phyloP scores from a whole-genome alignment of 176 grass and related monocot species.

The Puccinellia tenuiflora region DNA sequence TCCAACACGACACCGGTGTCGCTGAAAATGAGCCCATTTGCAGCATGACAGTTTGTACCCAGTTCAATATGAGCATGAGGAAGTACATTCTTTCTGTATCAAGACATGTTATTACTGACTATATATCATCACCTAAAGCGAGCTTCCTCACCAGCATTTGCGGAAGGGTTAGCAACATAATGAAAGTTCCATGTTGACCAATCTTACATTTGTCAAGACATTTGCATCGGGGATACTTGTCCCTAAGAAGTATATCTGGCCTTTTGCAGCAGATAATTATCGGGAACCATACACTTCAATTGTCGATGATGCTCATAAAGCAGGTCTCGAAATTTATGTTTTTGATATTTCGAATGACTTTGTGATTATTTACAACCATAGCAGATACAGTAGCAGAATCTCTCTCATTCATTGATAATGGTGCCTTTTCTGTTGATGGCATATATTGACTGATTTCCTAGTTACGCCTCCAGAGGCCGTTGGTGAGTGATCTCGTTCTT shows the following conservation, averaged over 20 bases:
- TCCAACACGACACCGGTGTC: too few species aligned
- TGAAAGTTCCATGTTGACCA: slow-evolving; percentile 67
- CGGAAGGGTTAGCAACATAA: slow-evolving; percentile 43
- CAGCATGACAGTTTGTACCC: slow-evolving; percentile 88
- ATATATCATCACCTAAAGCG: slow-evolving; percentile 82
- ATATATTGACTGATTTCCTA: slow-evolving; percentile 79
- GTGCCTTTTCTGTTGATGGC: slow-evolving; percentile 83
- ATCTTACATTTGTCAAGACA: slow-evolving; percentile 86
- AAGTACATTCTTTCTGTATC: slow-evolving; percentile 53
- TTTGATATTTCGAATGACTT: slow-evolving; percentile 75
- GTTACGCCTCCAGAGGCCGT: slow-evolving; percentile 68
- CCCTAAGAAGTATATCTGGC: slow-evolving; percentile 83
- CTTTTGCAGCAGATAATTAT: slow-evolving; percentile 72
- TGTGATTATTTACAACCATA: slow-evolving; percentile 68
- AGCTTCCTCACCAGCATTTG: slow-evolving; percentile 51
- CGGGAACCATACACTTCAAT: slow-evolving; percentile 49
- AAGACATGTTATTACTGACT: slow-evolving; percentile 53
- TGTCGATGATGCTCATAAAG: slow-evolving; percentile 79
- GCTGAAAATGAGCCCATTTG: slow-evolving; percentile 18
- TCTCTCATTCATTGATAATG: slow-evolving; percentile 79
- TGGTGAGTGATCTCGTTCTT: slow-evolving; percentile 38
- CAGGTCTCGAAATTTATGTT: slow-evolving; percentile 80
- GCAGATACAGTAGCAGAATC: slow-evolving; percentile 79
- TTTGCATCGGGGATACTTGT: slow-evolving; percentile 93
- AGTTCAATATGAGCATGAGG: slow-evolving; percentile 89